Conservation (phyloP, 2,329 filamentous ascomycete genomes). For the Stagonosporopsis rhizophila region DNA sequence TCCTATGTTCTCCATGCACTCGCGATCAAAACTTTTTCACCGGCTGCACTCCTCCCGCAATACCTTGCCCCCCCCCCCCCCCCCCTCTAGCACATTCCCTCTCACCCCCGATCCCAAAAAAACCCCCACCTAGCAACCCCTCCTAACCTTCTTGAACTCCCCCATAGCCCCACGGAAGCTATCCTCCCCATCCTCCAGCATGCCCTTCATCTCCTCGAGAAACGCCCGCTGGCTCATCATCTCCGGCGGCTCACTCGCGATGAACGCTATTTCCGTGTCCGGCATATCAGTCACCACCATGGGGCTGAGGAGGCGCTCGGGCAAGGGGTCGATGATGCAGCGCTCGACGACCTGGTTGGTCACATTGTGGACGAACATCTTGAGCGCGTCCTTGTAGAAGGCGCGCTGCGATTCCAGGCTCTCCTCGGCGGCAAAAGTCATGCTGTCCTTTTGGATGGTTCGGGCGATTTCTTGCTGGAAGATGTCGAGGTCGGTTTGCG, state of each 20-base stretch:
- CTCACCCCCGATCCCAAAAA: no score
- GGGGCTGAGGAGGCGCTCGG: constrained; percentile 40
- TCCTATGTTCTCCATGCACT: no score
- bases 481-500: no score
- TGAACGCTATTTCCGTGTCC: constrained; percentile 42
- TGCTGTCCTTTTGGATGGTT: constrained; percentile 31
- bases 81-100: no score
- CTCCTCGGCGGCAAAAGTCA: constrained; percentile 43
- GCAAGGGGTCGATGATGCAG: constrained; percentile 43
- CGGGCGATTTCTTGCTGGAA: neutral
- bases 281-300: constrained; percentile 38
- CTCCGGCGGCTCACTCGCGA: constrained; percentile 47
- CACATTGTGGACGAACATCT: constrained; percentile 47
- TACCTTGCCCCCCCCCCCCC: no score
- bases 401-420: constrained; percentile 47
- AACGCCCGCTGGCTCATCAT: constrained; percentile 32
- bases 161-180: constrained; percentile 42
- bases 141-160: no score
- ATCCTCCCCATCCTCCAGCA: constrained; percentile 47
- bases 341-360: constrained; percentile 51
- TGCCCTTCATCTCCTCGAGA: constrained; percentile 38
- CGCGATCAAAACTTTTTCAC: no score
- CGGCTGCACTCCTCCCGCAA: no score
- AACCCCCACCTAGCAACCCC: neutral
- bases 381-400: constrained; percentile 50